These are phyloP conservation scores for Penicillium sp. DNA, from an alignment of 2,329 filamentous ascomycete species.

Conservation along the genomic window DNA sequence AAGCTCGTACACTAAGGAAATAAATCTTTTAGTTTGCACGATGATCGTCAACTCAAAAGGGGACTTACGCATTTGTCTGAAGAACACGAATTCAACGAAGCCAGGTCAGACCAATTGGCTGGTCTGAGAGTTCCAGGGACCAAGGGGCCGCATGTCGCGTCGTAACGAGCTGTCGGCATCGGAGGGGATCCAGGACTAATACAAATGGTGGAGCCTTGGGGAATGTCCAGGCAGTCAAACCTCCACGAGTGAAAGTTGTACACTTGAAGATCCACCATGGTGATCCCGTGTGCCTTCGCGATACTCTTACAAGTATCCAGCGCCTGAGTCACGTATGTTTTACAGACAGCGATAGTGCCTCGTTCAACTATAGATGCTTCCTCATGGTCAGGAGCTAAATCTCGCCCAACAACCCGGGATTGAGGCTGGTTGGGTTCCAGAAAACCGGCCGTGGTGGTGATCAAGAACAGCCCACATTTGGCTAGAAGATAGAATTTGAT, in stretches of 20 bases:
- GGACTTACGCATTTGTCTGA: constrained; percentile 19
- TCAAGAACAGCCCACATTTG: not conserved
- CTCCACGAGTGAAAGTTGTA: constrained; percentile 52
- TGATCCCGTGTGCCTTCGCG: constrained; percentile 41
- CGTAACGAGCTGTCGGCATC: constrained; percentile 44
- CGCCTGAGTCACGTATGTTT: constrained; percentile 37
- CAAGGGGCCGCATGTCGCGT: constrained; percentile 53
- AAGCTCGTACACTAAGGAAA: not conserved
- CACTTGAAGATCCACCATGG: constrained; percentile 41
- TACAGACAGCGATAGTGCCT: constrained; percentile 33
- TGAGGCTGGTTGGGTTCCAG: not conserved
- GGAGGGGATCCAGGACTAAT: constrained; percentile 47
- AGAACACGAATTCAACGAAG: constrained; percentile 22
- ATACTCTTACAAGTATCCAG: constrained; percentile 44
- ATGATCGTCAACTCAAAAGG: not conserved
- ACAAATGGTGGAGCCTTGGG: constrained; percentile 42
- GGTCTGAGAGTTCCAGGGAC: constrained; percentile 45
- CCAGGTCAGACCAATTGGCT: constrained; percentile 31
- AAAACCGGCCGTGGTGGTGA: not conserved
- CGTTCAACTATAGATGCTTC: not conserved
- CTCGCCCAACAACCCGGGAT: constrained; percentile 19
- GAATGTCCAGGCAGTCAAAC: constrained; percentile 46
- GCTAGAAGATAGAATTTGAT: not conserved
- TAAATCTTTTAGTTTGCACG: not conserved
- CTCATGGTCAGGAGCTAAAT: constrained; percentile 24